phyloP scores from a whole-genome alignment of 2,329 filamentous ascomycete genomes.

The Epichloe festucae region DNA sequence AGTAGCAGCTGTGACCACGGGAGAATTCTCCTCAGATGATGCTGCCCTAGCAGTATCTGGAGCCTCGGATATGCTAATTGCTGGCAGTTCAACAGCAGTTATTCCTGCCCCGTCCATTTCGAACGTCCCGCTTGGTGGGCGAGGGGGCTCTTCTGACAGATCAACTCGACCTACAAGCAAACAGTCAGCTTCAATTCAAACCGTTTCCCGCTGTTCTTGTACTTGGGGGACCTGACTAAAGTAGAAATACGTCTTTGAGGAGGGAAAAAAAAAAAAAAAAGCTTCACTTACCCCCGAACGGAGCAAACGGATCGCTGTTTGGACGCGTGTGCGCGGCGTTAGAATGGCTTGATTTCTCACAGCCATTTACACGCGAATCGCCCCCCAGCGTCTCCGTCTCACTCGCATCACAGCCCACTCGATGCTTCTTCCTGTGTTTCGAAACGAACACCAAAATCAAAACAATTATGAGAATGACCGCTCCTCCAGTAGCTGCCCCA shows the following conservation, averaged over 20 bases:
- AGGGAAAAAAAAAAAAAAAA: background rate
- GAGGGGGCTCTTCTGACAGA: conserved; percentile 15
- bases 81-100: conserved; percentile 22
- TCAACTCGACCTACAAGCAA: conserved; percentile 20
- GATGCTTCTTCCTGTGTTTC: conserved; percentile 8
- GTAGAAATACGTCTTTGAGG: too few species aligned
- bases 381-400: conserved; percentile 6
- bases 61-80: conserved; percentile 8
- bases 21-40: background rate
- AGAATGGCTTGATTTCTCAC: conserved; percentile 6
- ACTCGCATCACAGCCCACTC: conserved; percentile 2
- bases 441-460: conserved; percentile 11
- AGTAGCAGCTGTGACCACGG: conserved; percentile 6
- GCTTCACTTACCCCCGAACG: conserved; percentile 29
- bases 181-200: too few species aligned
- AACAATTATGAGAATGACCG: conserved; percentile 15
- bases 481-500: conserved; percentile 20
- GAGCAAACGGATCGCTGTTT: conserved; percentile 25
- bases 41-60: background rate
- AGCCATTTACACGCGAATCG: background rate
- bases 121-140: conserved; percentile 17
- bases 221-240: too few species aligned
- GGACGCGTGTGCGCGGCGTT: conserved; percentile 10
- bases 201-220: too few species aligned
- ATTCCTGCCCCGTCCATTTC: conserved; percentile 25